Percentiles rank a stretch among this genome's conserved stretches.
These are phyloP conservation scores for Aspergillus cavernicola DNA, from an alignment of 495 filamentous ascomycete species.

Conservation along the genomic window DNA sequence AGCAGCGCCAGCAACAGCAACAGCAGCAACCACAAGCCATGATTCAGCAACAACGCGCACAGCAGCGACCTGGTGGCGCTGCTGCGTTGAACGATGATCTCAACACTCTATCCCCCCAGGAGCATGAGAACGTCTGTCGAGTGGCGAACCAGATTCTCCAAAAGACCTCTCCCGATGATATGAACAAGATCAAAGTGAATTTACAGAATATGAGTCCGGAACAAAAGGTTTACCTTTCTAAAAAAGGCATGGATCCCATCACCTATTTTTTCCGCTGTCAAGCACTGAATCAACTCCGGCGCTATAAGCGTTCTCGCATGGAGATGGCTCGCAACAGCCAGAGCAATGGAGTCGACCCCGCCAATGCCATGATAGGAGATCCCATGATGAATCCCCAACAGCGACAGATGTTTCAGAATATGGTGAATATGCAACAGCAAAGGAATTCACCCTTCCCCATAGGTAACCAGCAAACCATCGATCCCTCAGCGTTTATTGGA, in stretches of 20 bases:
- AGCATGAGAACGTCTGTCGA: conserved; percentile 41
- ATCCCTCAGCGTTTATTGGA: conserved; percentile 46
- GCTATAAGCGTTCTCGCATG: conserved; percentile 31
- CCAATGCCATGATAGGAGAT: conserved; percentile 35
- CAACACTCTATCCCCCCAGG: conserved; percentile 33
- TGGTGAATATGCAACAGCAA: conserved; percentile 39
- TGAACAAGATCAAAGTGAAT: conserved; percentile 42
- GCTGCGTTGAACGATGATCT: conserved; percentile 34
- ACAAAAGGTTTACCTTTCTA: conserved; percentile 36
- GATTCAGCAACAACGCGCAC: conserved; percentile 40
- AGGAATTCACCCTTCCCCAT: conserved; percentile 35
- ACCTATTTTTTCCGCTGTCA: conserved; percentile 49
- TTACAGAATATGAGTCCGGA: conserved; percentile 42
- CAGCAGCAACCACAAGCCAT: conserved; percentile 24
- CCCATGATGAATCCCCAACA: conserved; percentile 41
- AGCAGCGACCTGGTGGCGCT: conserved; percentile 30
- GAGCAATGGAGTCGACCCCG: conserved; percentile 29
- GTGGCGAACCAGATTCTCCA: conserved; percentile 39
- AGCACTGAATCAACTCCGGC: conserved; percentile 37
- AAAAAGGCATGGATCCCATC: conserved; percentile 45
- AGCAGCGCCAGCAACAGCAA: conserved; percentile 29
- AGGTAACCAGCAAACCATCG: conserved; percentile 37
- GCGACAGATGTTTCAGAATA: conserved; percentile 39
- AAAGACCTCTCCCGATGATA: conserved; percentile 39
- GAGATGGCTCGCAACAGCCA: conserved; percentile 30